A percentile compares a stretch with the other conserved stretches of the same genome.
Evolutionary conservation across 345 rosid genomes (phyloP).

Genomic region (Cardiospermum halicacabum): DNA sequence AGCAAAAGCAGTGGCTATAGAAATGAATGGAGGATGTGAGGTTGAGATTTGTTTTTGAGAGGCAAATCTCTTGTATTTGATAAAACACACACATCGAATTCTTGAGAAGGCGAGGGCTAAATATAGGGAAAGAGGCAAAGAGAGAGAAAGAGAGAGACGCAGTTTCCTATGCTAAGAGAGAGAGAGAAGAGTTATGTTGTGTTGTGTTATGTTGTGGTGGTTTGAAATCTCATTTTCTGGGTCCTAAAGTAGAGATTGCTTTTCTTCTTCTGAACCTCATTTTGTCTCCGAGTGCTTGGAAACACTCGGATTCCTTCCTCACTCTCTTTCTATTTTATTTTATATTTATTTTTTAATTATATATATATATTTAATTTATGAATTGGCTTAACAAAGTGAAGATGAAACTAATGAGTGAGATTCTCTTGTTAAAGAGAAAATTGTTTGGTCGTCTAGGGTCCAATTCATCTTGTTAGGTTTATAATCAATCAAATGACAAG

Average conservation of each 20-base stretch:
- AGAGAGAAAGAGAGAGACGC: slow-evolving; percentile 25
- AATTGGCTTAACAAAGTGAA: too few species aligned
- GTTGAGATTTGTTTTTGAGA: slow-evolving; percentile 36
- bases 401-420: too few species aligned
- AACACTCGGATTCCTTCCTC: slow-evolving; percentile 54
- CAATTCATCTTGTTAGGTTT: too few species aligned
- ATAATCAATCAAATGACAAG: too few species aligned
- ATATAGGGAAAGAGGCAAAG: slow-evolving; percentile 38
- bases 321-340: slow-evolving; percentile 22
- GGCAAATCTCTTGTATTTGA: too few species aligned
- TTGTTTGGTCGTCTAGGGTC: too few species aligned
- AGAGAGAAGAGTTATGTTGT: too few species aligned
- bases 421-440: too few species aligned
- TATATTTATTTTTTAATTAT: slow-evolving; percentile 13
- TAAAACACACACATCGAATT: background rate
- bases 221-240: slow-evolving; percentile 71
- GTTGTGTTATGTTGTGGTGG: slow-evolving; percentile 37
- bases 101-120: slow-evolving; percentile 39
- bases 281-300: slow-evolving; percentile 73
- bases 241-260: slow-evolving; percentile 69
- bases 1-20: slow-evolving; percentile 40
- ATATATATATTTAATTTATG: too few species aligned
- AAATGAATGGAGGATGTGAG: slow-evolving; percentile 52
- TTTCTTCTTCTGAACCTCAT: slow-evolving; percentile 61
- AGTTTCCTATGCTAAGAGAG: slow-evolving; percentile 54